These are phyloP conservation scores for Zostera marina DNA, from an alignment of 116 monocot genomes.

Conservation along the genomic window DNA sequence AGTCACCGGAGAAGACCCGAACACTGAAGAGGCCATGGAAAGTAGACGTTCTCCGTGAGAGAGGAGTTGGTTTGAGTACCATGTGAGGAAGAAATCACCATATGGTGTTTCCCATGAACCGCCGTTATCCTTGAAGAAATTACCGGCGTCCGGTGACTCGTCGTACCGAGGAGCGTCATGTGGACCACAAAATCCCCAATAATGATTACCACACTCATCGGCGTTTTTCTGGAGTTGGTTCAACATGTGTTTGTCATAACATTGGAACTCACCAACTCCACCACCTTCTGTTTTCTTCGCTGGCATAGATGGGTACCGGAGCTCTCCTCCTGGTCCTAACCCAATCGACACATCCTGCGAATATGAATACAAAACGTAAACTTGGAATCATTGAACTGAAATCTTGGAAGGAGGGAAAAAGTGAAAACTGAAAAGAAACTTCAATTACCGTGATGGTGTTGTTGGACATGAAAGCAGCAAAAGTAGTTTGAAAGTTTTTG, in stretches of 20 bases:
- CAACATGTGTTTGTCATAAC: conserved; percentile 26
- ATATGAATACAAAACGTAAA: neutral
- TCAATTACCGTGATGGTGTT: conserved; percentile 43
- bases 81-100: conserved; percentile 73
- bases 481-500: conserved; percentile 26
- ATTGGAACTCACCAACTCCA: conserved; percentile 55
- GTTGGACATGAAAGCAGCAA: conserved; percentile 30
- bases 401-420: neutral
- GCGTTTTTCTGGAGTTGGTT: conserved; percentile 8
- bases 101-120: conserved; percentile 70
- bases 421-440: neutral
- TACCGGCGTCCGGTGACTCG: conserved; percentile 22
- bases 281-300: neutral
- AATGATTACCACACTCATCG: conserved; percentile 10
- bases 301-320: conserved; percentile 48
- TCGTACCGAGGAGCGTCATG: conserved; percentile 50
- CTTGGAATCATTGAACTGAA: neutral
- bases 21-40: conserved; percentile 29
- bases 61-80: conserved; percentile 48
- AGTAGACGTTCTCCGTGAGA: conserved; percentile 55
- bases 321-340: conserved; percentile 62
- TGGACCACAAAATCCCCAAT: conserved; percentile 39
- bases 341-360: conserved; percentile 43
- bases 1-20: conserved; percentile 14
- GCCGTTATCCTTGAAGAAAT: conserved; percentile 48